phyloP scores from a whole-genome alignment of 2,329 filamentous ascomycete genomes.

The Penicillium sp. region DNA sequence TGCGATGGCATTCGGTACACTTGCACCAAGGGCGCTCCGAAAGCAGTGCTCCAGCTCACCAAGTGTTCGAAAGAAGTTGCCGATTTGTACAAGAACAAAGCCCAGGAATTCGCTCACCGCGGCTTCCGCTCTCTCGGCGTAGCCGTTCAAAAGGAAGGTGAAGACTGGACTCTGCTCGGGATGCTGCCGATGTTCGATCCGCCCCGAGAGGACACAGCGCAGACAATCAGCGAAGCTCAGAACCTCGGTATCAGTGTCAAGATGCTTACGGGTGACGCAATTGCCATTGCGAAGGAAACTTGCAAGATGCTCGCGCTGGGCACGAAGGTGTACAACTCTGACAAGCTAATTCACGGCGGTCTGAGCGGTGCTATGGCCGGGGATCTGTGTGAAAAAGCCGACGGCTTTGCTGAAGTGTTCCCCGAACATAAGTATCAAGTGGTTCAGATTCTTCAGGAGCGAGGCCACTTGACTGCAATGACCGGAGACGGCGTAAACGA shows the following conservation, averaged over 20 bases:
- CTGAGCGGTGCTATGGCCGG: conserved; percentile 70
- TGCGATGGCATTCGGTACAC: conserved; percentile 68
- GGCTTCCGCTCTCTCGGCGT: conserved; percentile 78
- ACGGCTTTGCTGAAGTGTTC: conserved; percentile 72
- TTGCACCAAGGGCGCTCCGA: conserved; percentile 75
- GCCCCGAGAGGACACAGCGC: conserved; percentile 73
- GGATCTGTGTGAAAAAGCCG: conserved; percentile 71
- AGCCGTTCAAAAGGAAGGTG: conserved; percentile 72
- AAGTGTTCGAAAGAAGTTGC: conserved; percentile 65
- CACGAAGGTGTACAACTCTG: conserved; percentile 78
- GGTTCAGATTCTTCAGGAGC: conserved; percentile 71
- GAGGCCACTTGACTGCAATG: conserved; percentile 71
- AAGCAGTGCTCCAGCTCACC: conserved; percentile 68
- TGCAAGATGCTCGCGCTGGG: conserved; percentile 78
- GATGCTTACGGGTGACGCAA: conserved; percentile 78
- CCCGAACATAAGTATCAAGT: conserved; percentile 75
- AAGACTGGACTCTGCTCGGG: conserved; percentile 70
- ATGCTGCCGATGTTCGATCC: conserved; percentile 81
- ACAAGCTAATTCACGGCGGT: conserved; percentile 73
- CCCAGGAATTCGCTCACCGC: conserved; percentile 71
- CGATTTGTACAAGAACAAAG: conserved; percentile 67
- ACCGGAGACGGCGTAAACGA: conserved; percentile 75
- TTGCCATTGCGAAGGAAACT: conserved; percentile 77
- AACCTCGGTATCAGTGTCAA: conserved; percentile 74
- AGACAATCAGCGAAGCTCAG: conserved; percentile 73